Base-by-base conservation (phyloP, 1,284 basidiomycete species). In the Ustilago cynodontis region DNA sequence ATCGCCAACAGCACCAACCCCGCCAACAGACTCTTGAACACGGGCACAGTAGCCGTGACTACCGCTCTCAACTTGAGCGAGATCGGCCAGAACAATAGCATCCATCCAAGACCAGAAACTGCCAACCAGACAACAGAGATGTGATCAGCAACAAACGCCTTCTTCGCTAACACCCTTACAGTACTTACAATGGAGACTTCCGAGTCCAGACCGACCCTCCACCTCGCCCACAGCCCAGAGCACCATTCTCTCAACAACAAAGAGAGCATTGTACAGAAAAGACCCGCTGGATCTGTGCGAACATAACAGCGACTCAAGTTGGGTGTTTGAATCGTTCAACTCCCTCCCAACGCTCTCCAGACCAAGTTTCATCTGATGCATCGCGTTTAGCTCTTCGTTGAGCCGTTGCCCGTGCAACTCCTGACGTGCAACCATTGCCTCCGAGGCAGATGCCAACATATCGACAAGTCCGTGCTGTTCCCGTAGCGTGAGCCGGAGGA, bases 81-180 rank as follows among this genome's bases (percentile, higher is more conserved):
- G 10, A 49, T 31, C 5, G 59, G 60, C 56, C 59, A 59, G 2
- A 51, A 28, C 26, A 60, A 28, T 1, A 71, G 26, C 11, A 69
- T 16, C 62, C 58, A 71, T 35, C 63, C 47, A 56, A 2, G 49
- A n/a, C n/a, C 62, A 24, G 35, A 45, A 16, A 52, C 66, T 68
- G n/a, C 1, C 13, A 1, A 24, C 1, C 26, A 31, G 16, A 26
- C 4, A 10, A 20, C 8, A 11, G 10, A 16, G 13, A 9, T 3
- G 29, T 22, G 9, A 26, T 59, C 57, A 65, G 57, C 53, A 49
- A 28, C 20, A 10, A 18, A 24, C 35, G 31, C 52, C 8, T 24
- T 8, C 33, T 22, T n/a, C 41, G 6, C n/a, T 43, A 8, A 7
- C 41, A 18, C 41, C 18, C 11, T 11, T 11, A 41, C 13, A 29